Evolutionary conservation across 331 rosid genomes (phyloP).

Genomic region (Acacia pycnantha): DNA sequence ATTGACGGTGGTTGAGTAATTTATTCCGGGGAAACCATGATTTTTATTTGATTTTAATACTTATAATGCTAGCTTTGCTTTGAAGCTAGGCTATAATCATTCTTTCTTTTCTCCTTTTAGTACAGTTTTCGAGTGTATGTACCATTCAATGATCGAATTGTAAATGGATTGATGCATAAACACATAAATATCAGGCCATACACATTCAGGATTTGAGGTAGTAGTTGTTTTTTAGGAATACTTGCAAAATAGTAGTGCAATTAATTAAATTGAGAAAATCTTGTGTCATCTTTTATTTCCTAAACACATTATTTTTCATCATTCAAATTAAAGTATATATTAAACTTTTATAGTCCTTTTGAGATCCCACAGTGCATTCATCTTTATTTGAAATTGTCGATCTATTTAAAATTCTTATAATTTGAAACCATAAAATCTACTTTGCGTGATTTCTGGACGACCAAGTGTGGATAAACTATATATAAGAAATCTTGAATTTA

Average conservation of each 20-base stretch:
- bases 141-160: background rate
- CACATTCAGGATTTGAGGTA: too few species aligned
- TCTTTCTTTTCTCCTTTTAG: background rate
- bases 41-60: slow-evolving; percentile 9
- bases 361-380: background rate
- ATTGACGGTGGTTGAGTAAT: slow-evolving; percentile 10
- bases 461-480: background rate
- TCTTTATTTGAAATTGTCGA: background rate
- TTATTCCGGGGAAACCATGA: background rate
- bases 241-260: background rate
- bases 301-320: background rate
- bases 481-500: background rate
- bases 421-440: background rate
- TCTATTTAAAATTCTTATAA: background rate
- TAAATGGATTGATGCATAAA: background rate
- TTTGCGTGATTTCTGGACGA: background rate
- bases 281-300: background rate
- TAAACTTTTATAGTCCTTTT: background rate
- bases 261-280: too few species aligned
- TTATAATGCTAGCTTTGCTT: slow-evolving; percentile 51
- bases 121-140: background rate
- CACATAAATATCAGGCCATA: too few species aligned
- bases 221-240: background rate
- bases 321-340: background rate
- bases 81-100: slow-evolving; percentile 50